Evolutionary conservation across 148 eudicot species (phyloP), one percentile per base, ranked within the genome.

Genomic region (Amaranthus hypochondriacus): DNA sequence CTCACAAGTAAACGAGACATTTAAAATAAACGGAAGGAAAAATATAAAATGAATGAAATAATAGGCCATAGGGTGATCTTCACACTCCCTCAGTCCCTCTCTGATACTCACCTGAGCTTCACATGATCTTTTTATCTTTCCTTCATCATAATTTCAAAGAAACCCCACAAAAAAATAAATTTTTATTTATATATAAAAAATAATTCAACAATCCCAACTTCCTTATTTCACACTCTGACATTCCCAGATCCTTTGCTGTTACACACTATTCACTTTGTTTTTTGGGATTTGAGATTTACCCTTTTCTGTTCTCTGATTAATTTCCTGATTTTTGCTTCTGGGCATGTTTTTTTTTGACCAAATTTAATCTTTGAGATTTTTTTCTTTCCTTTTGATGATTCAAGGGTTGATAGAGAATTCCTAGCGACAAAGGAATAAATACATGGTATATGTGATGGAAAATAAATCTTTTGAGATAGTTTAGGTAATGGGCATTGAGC

Each of bases 181-280:
- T n/a, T 3, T n/a, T 44, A 58, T 72, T n/a, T 58, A 53, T 68
- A 48, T 18, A 28, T 28, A 28, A 28, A 28, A 28, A 28, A 28
- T 28, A 28, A 28, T 28, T 28, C 39, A 28, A 28, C 39, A 28
- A 28, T 28, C 39, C 39, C 39, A 28, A 28, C 39, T 28, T 28
- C 39, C 39, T 47, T 53, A 49, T 73, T 59, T 68, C 73, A 13
- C 62, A 70, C 78, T 62, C 73, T 77, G 79, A 82, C 81, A 77
- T 77, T 79, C 81, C 18, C 67, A 82, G 76, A 77, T 80, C 80
- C 47, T 73, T 9, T 51, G 21, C 77, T 44, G 46, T 58, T 48
- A 28, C 39, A 28, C 48, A 42, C 50, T 50, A 60, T 48, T 55
- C 8, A 57, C 55, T 47, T 61, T 61, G 5, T 12, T 77, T 62